Base-by-base conservation (phyloP, 495 filamentous ascomycete species). In the Friedmanniomyces simplex region DNA sequence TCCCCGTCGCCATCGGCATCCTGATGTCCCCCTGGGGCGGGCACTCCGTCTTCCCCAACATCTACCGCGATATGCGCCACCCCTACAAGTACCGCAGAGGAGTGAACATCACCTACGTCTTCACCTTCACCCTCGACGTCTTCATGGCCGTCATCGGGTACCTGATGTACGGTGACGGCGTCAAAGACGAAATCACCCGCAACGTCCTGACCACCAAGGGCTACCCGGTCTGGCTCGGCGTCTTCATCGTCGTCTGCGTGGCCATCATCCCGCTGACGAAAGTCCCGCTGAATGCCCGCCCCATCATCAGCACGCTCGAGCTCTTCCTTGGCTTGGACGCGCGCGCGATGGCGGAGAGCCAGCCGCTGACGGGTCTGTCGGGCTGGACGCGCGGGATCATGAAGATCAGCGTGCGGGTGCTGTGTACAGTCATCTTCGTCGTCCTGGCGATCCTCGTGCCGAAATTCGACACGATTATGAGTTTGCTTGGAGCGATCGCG, bases 1-100 rank as follows among this genome's bases (percentile, higher is more conserved):
- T 98, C 20, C 93, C 93, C n/a, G 73, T 96, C 20, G 88, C 88
- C 30, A 90, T 97, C 65, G 93, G 93, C n/a, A 76, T 98, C 12
- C 77, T 97, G 26, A 96, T 96, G 90, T 88, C 90, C 24, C 90
- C 91, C 0, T 98, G 90, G 89, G 93, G 93, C 61, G 93, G 93
- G 8, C 93, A 97, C 67, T 79, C 82, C 52, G 93, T 98, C 26
- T 96, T 98, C 67, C 93, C 93, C 1, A 95, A 95, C 65, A 96
- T 98, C 65, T 98, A 96, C 69, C 80, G 90, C 51, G 93, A 98
- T 72, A 98, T 98, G 93, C 78, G 93, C 59, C 93, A 97, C 68
- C 90, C 93, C 0, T 77, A 86, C 46, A 93, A 89, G 66, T 97
- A 93, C 68, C 76, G 75, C 21, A 80, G 79, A 68, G 85, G 83